Percentiles rank a stretch among this genome's conserved stretches.
phyloP scores from a whole-genome alignment of 2,329 filamentous ascomycete genomes.

The Fonsecaea pedrosoi region DNA sequence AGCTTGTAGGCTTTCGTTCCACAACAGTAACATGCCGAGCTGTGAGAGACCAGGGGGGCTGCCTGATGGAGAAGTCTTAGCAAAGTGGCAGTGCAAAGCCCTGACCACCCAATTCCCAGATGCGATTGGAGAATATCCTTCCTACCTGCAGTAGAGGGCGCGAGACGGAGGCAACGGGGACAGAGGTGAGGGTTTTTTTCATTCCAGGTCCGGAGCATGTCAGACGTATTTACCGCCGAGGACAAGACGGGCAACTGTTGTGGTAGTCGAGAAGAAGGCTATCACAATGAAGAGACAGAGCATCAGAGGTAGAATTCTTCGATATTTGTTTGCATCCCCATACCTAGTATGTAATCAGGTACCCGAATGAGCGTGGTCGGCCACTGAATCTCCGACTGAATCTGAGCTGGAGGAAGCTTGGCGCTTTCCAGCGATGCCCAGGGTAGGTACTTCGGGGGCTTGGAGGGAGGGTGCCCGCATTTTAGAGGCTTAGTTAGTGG shows the following conservation, averaged over 20 bases:
- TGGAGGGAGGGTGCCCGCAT: neutral
- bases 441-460: neutral
- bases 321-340: neutral
- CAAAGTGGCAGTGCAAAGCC: conserved; percentile 35
- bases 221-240: conserved; percentile 20
- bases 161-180: conserved; percentile 21
- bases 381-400: neutral
- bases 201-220: conserved; percentile 1
- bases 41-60: conserved; percentile 18
- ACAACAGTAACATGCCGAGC: conserved; percentile 7
- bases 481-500: conserved; percentile 5
- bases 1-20: conserved; percentile 11
- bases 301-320: neutral
- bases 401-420: conserved; percentile 3
- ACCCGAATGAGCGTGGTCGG: neutral
- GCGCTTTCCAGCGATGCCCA: neutral
- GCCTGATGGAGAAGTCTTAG: conserved; percentile 28
- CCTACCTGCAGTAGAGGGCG: conserved; percentile 10
- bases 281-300: neutral
- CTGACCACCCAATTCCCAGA: conserved; percentile 12
- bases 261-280: neutral
- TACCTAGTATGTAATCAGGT: conserved; percentile 7
- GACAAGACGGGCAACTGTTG: neutral
- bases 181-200: conserved; percentile 21
- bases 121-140: conserved; percentile 26